Evolutionary conservation across 2,329 filamentous ascomycete species (phyloP), one percentile per base, ranked within the genome.

Genomic region (Colletotrichum lini): DNA sequence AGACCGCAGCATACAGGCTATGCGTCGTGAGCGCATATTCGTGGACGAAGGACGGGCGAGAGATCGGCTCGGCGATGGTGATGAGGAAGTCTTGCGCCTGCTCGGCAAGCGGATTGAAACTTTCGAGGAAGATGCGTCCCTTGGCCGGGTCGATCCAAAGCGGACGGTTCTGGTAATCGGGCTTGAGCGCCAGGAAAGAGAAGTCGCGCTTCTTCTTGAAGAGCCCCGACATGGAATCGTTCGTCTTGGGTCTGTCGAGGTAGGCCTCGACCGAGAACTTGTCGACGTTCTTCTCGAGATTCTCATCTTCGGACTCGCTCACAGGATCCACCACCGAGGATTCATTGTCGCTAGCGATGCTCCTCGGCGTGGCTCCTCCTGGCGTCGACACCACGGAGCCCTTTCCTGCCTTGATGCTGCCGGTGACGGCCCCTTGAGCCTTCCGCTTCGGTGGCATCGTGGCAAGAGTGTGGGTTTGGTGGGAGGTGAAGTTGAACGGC

Each of bases 81-180:
- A 97, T 98, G 70, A 99, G 86, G 79, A 99, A 98, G 80, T 98
- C 95, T 79, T 98, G 95, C 0, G 94, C 96, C 78, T 95, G 92
- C 68, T 92, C 89, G 68, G 96, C 95, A 67, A 96, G 86, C 2
- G 95, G 93, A 63, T 94, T 96, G 84, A 98, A 98, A 76, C 95
- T 97, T 85, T 99, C 96, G 53, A 98, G 87, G 40, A 97, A 96
- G 78, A 98, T 96, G 74, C 92, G 91, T 45, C 94, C 95, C 79
- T 93, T 94, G 57, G 92, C 86, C 2, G 95, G 94, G 79, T 98
- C 95, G 76, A 99, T 96, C 94, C 95, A 98, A 71, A 98, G 87
- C 18, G 96, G 96, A 18, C 96, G 92, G 78, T 95, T 94, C 73
- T 92, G 90, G 83, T 97, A 95, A 80, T 98, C 96, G 4, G 92